These are phyloP conservation scores for Globisporangium lucens DNA, from an alignment of 352 stramenopile species.

Conservation along the genomic window DNA sequence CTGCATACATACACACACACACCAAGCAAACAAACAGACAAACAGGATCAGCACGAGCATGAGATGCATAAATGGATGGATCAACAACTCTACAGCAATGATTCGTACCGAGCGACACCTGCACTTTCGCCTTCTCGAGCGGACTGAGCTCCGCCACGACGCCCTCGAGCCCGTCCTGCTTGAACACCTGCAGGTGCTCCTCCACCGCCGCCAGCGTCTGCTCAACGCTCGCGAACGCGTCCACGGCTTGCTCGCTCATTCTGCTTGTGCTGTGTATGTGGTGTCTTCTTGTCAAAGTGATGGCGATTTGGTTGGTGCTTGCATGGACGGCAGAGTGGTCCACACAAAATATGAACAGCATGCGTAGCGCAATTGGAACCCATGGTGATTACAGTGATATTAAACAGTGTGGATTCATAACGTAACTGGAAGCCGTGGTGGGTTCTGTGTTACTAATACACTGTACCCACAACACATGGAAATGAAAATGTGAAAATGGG, in stretches of 20 bases:
- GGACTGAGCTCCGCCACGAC: constrained; percentile 55
- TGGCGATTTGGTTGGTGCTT: constrained; percentile 4
- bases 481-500: neutral
- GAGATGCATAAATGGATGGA: neutral
- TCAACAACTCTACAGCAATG: neutral
- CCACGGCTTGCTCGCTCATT: constrained; percentile 61
- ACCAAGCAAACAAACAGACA: neutral
- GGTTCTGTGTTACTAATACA: neutral
- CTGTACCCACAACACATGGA: neutral
- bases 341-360: neutral
- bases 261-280: neutral
- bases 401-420: neutral
- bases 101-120: constrained; percentile 69
- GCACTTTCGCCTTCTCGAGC: constrained; percentile 78
- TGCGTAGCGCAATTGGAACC: neutral
- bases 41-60: neutral
- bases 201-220: constrained; percentile 77
- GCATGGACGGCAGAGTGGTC: constrained; percentile 8
- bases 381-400: neutral
- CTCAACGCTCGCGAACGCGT: constrained; percentile 69
- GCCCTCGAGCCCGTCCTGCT: constrained; percentile 48
- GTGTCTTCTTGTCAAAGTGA: neutral
- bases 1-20: constrained; percentile 24
- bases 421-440: no score
- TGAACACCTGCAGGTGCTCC: constrained; percentile 65